Evolutionary conservation across 305 asterid genomes (phyloP).

Genomic region (Fraxinus sp.): DNA sequence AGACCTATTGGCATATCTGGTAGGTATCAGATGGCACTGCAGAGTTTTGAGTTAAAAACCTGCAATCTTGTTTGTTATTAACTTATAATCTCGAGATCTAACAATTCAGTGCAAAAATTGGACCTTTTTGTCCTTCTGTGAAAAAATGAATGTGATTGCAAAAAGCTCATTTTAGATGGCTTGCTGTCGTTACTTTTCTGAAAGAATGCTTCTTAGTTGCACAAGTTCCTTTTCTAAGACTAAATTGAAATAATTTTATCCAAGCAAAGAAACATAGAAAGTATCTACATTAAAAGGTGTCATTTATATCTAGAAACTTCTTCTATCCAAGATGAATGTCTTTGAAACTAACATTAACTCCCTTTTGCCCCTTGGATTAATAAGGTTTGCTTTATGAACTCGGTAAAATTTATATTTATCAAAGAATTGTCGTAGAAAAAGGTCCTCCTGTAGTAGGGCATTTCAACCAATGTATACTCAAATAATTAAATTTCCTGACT

Average conservation of each 20-base stretch:
- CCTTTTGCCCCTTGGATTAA: background rate
- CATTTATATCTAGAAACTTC: background rate
- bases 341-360: background rate
- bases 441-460: background rate
- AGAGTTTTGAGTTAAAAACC: background rate
- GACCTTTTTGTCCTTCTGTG: background rate
- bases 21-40: background rate
- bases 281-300: background rate
- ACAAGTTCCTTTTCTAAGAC: background rate
- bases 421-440: background rate
- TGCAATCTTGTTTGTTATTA: background rate
- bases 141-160: background rate
- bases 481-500: constrained; percentile 11
- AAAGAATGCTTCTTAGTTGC: background rate
- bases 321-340: background rate
- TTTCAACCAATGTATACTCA: background rate
- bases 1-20: background rate
- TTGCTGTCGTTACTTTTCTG: background rate
- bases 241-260: background rate
- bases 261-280: background rate
- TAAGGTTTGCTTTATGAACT: background rate
- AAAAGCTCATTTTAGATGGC: background rate
- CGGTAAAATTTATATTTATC: background rate
- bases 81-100: background rate
- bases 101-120: background rate